phyloP scores from a whole-genome alignment of 2,329 filamentous ascomycete species.

The Ceratocystiopsis minuta region DNA sequence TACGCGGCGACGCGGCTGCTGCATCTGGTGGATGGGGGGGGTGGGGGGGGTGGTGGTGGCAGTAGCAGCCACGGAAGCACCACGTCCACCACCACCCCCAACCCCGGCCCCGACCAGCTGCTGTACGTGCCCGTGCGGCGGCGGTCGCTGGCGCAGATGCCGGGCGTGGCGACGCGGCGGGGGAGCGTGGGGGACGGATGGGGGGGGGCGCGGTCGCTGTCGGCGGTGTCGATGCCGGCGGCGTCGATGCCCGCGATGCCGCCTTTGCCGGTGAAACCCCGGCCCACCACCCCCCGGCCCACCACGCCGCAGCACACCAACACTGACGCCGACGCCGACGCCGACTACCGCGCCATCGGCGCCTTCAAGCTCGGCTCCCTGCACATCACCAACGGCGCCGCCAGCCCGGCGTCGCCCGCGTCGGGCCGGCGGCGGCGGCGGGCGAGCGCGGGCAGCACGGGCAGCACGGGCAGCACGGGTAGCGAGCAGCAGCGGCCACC shows the following conservation, averaged over 20 bases:
- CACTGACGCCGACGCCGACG: conserved; percentile 20
- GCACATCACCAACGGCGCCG: conserved; percentile 41
- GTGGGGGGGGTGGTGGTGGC: too few species aligned
- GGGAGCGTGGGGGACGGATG: conserved; percentile 10
- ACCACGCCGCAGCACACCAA: conserved; percentile 1
- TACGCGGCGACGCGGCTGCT: conserved; percentile 28
- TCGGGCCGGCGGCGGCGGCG: too few species aligned
- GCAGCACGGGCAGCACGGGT: too few species aligned
- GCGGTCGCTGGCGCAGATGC: conserved; percentile 28
- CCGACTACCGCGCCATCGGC: conserved; percentile 41
- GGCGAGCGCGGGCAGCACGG: too few species aligned
- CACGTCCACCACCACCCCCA: conserved; percentile 7
- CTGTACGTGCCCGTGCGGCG: conserved; percentile 29
- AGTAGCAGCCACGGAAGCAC: conserved; percentile 7
- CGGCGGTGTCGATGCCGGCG: too few species aligned
- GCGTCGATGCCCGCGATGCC: too few species aligned
- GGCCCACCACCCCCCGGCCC: too few species aligned
- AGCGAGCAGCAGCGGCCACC: too few species aligned
- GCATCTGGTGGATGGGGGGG: conserved; percentile 19
- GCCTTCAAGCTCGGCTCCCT: conserved; percentile 44
- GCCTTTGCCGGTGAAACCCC: too few species aligned
- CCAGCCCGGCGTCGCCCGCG: conserved; percentile 23
- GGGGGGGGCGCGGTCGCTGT: conserved; percentile 7
- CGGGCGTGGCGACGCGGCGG: conserved; percentile 29
- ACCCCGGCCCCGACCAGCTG: conserved; percentile 27